A percentile compares a stretch with the other conserved stretches of the same genome.
phyloP scores from a whole-genome alignment of 2,329 filamentous ascomycete species.

The Cercospora sojina region DNA sequence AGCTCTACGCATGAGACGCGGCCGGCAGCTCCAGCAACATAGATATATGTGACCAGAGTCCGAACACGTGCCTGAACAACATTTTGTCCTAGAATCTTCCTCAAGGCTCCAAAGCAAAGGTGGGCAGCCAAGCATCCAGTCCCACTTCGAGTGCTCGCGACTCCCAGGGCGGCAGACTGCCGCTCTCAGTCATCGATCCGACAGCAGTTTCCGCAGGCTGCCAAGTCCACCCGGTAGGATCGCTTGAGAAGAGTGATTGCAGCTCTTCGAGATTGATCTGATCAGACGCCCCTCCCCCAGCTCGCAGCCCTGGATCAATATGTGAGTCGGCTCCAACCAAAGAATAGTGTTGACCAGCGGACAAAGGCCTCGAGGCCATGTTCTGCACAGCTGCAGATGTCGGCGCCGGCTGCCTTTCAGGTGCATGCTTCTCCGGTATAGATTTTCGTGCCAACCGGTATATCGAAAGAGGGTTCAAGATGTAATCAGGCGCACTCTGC shows the following conservation, averaged over 20 bases:
- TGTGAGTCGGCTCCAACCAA: slow-evolving; percentile 18
- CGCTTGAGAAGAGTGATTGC: slow-evolving; percentile 29
- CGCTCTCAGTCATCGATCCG: slow-evolving; percentile 25
- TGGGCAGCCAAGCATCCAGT: slow-evolving; percentile 30
- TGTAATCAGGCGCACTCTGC: slow-evolving; percentile 30
- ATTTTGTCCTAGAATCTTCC: not conserved
- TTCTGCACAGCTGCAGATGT: not conserved
- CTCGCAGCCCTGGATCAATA: slow-evolving; percentile 17
- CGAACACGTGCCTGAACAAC: not conserved
- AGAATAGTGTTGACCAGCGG: slow-evolving; percentile 13
- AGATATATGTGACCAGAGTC: not conserved
- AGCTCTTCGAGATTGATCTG: slow-evolving; percentile 31
- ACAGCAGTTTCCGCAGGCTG: slow-evolving; percentile 31
- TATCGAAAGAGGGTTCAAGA: slow-evolving; percentile 29
- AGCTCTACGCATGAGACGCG: too few relatives aligned
- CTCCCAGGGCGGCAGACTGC: slow-evolving; percentile 29
- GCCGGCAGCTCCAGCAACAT: too few relatives aligned
- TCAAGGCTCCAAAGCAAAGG: slow-evolving; percentile 24
- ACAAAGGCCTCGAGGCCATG: not conserved
- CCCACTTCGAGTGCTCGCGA: slow-evolving; percentile 26
- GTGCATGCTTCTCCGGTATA: slow-evolving; percentile 30
- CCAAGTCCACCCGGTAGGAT: slow-evolving; percentile 31
- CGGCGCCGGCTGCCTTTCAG: slow-evolving; percentile 21
- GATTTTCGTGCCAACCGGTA: slow-evolving; percentile 29
- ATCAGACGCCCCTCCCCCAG: slow-evolving; percentile 7